These are phyloP conservation scores for Sarocladium oryzae DNA, from an alignment of 2,329 filamentous ascomycete genomes.

Conservation along the genomic window DNA sequence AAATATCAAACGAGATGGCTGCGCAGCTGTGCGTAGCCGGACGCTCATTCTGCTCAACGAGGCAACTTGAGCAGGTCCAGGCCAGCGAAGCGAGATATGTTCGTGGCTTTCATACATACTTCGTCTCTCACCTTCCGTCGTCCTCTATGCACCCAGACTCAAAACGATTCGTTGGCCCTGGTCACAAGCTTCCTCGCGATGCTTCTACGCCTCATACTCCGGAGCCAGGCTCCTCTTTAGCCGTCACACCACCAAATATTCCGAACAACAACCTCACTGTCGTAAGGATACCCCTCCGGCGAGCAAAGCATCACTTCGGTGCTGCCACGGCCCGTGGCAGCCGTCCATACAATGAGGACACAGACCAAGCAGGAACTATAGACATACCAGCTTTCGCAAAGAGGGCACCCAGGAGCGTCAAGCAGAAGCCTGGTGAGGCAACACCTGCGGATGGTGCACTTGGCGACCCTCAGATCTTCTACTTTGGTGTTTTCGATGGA, in stretches of 20 bases:
- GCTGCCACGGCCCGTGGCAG: constrained; percentile 72
- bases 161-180: constrained; percentile 52
- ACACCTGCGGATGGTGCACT: constrained; percentile 68
- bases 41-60: not conserved
- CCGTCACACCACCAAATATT: constrained; percentile 53
- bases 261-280: constrained; percentile 75
- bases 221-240: constrained; percentile 46
- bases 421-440: constrained; percentile 48
- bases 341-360: constrained; percentile 86
- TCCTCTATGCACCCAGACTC: constrained; percentile 90
- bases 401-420: constrained; percentile 61
- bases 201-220: constrained; percentile 73
- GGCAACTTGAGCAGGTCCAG: not conserved
- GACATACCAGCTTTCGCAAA: constrained; percentile 90
- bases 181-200: constrained; percentile 81
- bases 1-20: not conserved
- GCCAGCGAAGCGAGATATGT: not conserved
- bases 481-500: constrained; percentile 94
- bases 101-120: constrained; percentile 84
- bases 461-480: constrained; percentile 94
- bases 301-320: constrained; percentile 94
- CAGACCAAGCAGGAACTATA: constrained; percentile 89
- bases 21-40: not conserved
- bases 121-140: constrained; percentile 90
- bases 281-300: constrained; percentile 86